phyloP scores from a whole-genome alignment of 2,329 filamentous ascomycete species.

The Epichloe baconii region DNA sequence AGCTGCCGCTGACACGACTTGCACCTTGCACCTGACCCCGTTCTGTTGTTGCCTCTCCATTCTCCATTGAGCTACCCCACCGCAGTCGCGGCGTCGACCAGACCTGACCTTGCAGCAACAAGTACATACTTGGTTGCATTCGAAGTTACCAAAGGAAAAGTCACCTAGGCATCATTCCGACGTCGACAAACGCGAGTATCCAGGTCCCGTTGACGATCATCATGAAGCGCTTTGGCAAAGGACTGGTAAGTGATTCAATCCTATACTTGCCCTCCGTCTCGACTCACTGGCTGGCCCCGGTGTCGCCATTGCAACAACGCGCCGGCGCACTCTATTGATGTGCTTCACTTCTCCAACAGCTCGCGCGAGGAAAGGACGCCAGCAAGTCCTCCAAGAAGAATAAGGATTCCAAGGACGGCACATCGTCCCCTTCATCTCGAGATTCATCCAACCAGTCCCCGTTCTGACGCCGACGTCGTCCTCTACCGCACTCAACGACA shows the following conservation, averaged over 20 bases:
- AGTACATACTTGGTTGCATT: neutral
- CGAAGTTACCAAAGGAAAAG: neutral
- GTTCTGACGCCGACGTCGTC: conserved; percentile 75
- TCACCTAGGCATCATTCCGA: conserved; percentile 1
- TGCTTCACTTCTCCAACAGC: conserved; percentile 38
- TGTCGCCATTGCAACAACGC: conserved; percentile 1
- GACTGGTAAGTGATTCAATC: conserved; percentile 39
- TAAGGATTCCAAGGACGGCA: conserved; percentile 61
- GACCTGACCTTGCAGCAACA: conserved; percentile 2
- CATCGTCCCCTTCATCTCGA: conserved; percentile 60
- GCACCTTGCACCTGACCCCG: conserved; percentile 18
- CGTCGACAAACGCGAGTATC: conserved; percentile 5
- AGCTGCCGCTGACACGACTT: too few species aligned
- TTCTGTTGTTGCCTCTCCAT: conserved; percentile 6
- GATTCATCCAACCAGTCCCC: conserved; percentile 43
- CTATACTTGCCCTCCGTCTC: neutral
- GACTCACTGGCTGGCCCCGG: neutral
- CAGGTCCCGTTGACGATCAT: conserved; percentile 27
- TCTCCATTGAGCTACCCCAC: conserved; percentile 12
- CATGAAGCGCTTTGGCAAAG: conserved; percentile 97
- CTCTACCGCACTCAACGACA: conserved; percentile 72
- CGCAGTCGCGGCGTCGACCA: conserved; percentile 8
- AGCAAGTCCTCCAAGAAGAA: conserved; percentile 74
- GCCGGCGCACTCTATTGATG: conserved; percentile 9
- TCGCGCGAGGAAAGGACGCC: conserved; percentile 78